Base-by-base conservation (phyloP, 768 basidiomycete genomes). In the Neoboletus brunneissimus region DNA sequence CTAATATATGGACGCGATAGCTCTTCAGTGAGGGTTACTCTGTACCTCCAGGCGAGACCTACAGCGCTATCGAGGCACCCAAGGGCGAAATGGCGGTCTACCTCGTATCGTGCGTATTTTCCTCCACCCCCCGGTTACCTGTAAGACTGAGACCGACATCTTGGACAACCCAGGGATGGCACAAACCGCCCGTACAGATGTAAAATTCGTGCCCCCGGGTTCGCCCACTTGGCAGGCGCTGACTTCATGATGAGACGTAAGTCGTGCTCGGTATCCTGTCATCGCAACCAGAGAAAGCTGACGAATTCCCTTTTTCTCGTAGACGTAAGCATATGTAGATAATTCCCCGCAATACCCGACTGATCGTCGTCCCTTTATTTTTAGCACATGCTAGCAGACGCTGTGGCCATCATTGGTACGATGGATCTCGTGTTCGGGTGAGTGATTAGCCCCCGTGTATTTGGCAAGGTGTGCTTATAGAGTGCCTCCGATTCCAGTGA, bases 81-180 rank as follows among this genome's bases (percentile, higher is more conserved):
- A 98, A 99, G 76, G 95, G 95, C 60, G 96, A 98, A 76, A 98
- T 98, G 94, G 96, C 81, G 63, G 96, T 99, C 45, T 99, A 95
- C 77, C 86, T 99, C 50, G 94, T 99, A 59, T 97, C 94, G 85
- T 90, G 64, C 66, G 88, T 82, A 31, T 31, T 25, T 5, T 40
- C 23, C 9, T 22, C 7, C 2, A 3, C 44, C 6, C 0, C 37
- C 5, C 5, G n/a, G 2, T 41, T 25, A 23, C 31, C 4, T 15
- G 10, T 38, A 8, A 23, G 4, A 59, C 22, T 38, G 15, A 20
- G 6, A 57, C 12, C 12, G n/a, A 66, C 29, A 15, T 18, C 3
- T 31, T 43, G 40, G 13, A 22, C 43, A 1, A 27, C 25, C 15
- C 56, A 91, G 89, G 61, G 96, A 98, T 74, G 95, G 96, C 48